Evolutionary conservation across 306 rosid species (phyloP), one percentile per base, ranked within the genome.

Genomic region (Argentina anserina): DNA sequence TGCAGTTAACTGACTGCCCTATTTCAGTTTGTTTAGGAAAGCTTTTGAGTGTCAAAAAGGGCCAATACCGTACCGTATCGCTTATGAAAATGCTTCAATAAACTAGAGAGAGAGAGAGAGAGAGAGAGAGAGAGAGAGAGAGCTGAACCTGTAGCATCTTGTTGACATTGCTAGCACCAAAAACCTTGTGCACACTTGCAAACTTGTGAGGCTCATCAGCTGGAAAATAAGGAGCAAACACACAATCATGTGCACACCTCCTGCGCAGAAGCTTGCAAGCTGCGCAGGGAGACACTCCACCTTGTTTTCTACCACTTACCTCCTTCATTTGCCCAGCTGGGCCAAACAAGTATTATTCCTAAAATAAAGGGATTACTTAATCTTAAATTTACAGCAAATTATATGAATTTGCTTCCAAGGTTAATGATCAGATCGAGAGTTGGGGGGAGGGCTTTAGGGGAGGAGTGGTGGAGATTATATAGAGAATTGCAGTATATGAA

Each of bases 151-250:
- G 97, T 50, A 94, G 82, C 99, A 88, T 91, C 77, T 94, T 94
- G 88, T 91, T 94, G 76, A 94, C 99, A 86, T 94, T 94, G 84
- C 99, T 91, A 46, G 99, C 99, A 26, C 99, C 99, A 15, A 94
- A 94, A 79, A 94, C 97, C 76, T 88, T 94, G 72, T 94, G 99
- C 0, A 94, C 99, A 53, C 92, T 86, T 12, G 93, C 96, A 71
- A 94, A 94, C 63, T 94, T 94, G 13, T 89, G 96, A 14, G 99
- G 99, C 74, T 94, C 90, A 59, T 94, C 97, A 2, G 97, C 99
- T 9, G 99, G 99, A 39, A 94, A 94, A 79, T 94, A 91, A 64
- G 99, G 99, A 13, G 99, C 97, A 79, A 94, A 94, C 5, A 91
- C 91, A 25, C 99, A 94, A 56, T 91, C 96, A 68, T 82, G 78